These are phyloP conservation scores for Penicillium waksmanii DNA, from an alignment of 495 filamentous ascomycete genomes.

Conservation along the genomic window DNA sequence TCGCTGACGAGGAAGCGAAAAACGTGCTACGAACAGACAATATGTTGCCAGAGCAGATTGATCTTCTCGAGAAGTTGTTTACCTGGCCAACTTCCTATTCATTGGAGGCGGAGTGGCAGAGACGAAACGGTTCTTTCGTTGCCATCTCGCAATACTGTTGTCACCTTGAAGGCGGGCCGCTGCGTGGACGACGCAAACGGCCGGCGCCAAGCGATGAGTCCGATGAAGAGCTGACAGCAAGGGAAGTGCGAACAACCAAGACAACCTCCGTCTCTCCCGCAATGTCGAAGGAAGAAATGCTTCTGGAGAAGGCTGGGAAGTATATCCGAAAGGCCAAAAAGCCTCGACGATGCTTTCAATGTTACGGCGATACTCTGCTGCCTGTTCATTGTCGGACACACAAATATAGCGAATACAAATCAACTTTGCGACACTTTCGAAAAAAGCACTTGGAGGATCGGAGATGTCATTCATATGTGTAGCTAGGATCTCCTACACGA, in stretches of 20 bases:
- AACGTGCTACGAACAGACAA: conserved; percentile 25
- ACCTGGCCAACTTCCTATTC: conserved; percentile 33
- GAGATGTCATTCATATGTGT: too few species aligned
- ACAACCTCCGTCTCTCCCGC: too few species aligned
- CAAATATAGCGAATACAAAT: conserved; percentile 27
- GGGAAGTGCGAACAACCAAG: too few species aligned
- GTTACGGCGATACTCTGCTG: conserved; percentile 22
- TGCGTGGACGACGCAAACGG: too few species aligned
- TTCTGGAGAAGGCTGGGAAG: background rate
- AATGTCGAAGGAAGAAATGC: too few species aligned
- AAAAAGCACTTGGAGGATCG: conserved; percentile 29
- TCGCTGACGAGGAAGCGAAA: conserved; percentile 27
- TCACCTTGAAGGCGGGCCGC: too few species aligned
- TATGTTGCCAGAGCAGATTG: conserved; percentile 29
- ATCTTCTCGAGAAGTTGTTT: conserved; percentile 31
- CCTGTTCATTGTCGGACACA: conserved; percentile 26
- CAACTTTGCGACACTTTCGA: conserved; percentile 30
- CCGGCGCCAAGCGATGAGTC: too few species aligned
- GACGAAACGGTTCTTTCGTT: too few species aligned
- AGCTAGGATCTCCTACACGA: too few species aligned
- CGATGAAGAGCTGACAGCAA: too few species aligned
- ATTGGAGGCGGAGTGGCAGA: conserved; percentile 33
- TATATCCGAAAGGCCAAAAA: conserved; percentile 24
- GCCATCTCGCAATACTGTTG: too few species aligned
- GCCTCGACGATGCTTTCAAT: conserved; percentile 29